Percentiles rank a stretch among this genome's conserved stretches.
Evolutionary conservation across 139 green algal species (phyloP).

Genomic region (Chlamydomonas sp.): DNA sequence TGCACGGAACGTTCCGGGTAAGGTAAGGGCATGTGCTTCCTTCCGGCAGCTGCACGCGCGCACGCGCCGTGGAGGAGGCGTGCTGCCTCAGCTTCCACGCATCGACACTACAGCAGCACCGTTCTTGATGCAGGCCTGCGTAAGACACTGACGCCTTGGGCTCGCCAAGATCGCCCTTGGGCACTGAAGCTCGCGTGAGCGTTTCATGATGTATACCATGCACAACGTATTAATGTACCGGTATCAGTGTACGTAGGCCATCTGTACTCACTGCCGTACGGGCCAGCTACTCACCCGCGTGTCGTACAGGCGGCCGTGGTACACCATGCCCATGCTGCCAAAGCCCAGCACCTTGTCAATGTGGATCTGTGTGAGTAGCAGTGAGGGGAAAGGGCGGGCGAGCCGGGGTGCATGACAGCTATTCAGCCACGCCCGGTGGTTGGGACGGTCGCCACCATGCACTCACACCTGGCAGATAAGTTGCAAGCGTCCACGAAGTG

Average conservation of each 20-base stretch:
- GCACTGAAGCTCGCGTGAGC: too few species aligned
- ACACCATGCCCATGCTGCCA: conserved; percentile 60
- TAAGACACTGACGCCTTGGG: too few species aligned
- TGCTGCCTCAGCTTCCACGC: too few species aligned
- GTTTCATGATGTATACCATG: too few species aligned
- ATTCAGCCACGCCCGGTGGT: too few species aligned
- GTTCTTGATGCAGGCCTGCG: too few species aligned
- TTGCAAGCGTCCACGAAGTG: not conserved
- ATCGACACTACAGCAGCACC: too few species aligned
- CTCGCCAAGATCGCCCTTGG: too few species aligned
- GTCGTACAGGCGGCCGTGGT: conserved; percentile 53
- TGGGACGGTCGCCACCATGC: not conserved
- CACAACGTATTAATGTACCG: too few species aligned
- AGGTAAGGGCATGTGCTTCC: too few species aligned
- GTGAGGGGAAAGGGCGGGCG: not conserved
- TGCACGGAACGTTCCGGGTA: not conserved
- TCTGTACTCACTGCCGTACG: not conserved
- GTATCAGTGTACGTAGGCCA: not conserved
- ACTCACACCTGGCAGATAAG: not conserved
- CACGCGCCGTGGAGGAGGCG: too few species aligned
- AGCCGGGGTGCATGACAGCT: not conserved
- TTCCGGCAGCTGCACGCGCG: too few species aligned
- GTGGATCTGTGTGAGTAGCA: conserved; percentile 3
- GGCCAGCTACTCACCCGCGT: conserved; percentile 1
- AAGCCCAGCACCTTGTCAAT: conserved; percentile 53